These are phyloP conservation scores for Cladosporium sphaerospermum DNA, from an alignment of 2,329 filamentous ascomycete genomes.

Conservation along the genomic window DNA sequence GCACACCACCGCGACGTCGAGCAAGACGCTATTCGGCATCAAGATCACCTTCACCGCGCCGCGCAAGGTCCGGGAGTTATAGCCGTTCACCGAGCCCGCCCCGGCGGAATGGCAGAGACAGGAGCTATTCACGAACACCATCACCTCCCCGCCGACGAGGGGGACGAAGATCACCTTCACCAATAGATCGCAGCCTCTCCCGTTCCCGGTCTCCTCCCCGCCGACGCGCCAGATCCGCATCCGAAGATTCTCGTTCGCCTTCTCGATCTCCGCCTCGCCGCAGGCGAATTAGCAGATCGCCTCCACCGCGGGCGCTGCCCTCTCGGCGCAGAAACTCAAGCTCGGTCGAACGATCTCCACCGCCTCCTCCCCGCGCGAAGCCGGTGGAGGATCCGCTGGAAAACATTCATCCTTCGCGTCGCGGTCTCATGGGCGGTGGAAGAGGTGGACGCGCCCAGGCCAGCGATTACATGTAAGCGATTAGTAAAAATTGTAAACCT, in stretches of 20 bases:
- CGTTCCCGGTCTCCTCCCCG: constrained; percentile 15
- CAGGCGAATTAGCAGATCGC: not conserved
- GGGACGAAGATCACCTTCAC: constrained; percentile 14
- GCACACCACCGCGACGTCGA: constrained; percentile 23
- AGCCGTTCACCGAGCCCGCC: not conserved
- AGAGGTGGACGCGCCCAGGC: constrained; percentile 18
- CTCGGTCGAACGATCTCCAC: constrained; percentile 24
- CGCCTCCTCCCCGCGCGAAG: constrained; percentile 14
- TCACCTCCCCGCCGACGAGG: not conserved
- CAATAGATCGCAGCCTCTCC: constrained; percentile 8
- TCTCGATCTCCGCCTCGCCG: constrained; percentile 15
- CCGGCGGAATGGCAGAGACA: not conserved
- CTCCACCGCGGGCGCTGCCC: constrained; percentile 1
- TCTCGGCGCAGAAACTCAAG: constrained; percentile 24
- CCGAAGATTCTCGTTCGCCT: constrained; percentile 20
- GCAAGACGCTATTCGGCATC: constrained; percentile 16
- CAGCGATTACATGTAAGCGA: constrained; percentile 22
- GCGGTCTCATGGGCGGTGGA: constrained; percentile 26
- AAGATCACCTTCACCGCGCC: constrained; percentile 18
- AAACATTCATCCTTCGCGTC: constrained; percentile 31
- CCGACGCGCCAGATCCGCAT: constrained; percentile 11
- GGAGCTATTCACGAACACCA: constrained; percentile 9
- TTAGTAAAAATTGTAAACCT: constrained; percentile 7
- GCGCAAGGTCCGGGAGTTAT: constrained; percentile 10
- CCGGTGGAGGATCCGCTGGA: constrained; percentile 24